Evolutionary conservation across 805 yeast species (phyloP).

Genomic region (Starmerella riodocensis): DNA sequence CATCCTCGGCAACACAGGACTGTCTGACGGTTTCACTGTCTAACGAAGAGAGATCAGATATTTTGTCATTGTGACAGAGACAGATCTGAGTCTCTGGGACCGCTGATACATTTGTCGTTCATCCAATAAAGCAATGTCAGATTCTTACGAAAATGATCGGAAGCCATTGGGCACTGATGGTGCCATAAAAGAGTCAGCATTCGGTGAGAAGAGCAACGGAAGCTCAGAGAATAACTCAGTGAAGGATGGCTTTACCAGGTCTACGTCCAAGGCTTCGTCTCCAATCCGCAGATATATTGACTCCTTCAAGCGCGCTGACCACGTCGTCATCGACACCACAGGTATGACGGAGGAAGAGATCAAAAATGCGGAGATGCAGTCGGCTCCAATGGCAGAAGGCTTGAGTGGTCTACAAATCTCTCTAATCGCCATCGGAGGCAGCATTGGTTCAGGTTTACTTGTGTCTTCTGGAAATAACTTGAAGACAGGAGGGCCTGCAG

Average conservation of each 20-base stretch:
- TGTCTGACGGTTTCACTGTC: too few relatives aligned
- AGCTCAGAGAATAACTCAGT: background rate
- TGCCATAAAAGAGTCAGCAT: background rate
- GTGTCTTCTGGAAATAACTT: slow-evolving; percentile 55
- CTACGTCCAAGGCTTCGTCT: background rate
- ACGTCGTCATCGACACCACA: slow-evolving; percentile 14
- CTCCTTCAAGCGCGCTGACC: slow-evolving; percentile 20
- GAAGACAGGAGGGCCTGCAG: slow-evolving; percentile 46
- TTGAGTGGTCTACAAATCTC: slow-evolving; percentile 46
- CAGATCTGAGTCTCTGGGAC: too few relatives aligned
- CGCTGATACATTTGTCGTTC: too few relatives aligned
- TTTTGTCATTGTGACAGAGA: too few relatives aligned
- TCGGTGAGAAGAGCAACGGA: background rate
- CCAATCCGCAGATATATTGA: slow-evolving; percentile 8
- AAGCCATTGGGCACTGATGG: background rate
- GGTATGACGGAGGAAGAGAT: slow-evolving; percentile 34
- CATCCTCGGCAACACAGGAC: too few relatives aligned
- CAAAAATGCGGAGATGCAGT: slow-evolving; percentile 24
- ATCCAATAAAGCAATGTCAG: too few relatives aligned
- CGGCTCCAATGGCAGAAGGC: slow-evolving; percentile 36
- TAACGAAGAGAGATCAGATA: too few relatives aligned
- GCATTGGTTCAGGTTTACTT: slow-evolving; percentile 64
- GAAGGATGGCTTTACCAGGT: background rate
- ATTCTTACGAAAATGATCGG: too few relatives aligned
- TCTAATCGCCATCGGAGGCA: slow-evolving; percentile 64